Percentiles rank a stretch among this genome's conserved stretches.
These are phyloP conservation scores for Gastroboletus turbinatus DNA, from an alignment of 1,284 basidiomycete species.

Conservation along the genomic window DNA sequence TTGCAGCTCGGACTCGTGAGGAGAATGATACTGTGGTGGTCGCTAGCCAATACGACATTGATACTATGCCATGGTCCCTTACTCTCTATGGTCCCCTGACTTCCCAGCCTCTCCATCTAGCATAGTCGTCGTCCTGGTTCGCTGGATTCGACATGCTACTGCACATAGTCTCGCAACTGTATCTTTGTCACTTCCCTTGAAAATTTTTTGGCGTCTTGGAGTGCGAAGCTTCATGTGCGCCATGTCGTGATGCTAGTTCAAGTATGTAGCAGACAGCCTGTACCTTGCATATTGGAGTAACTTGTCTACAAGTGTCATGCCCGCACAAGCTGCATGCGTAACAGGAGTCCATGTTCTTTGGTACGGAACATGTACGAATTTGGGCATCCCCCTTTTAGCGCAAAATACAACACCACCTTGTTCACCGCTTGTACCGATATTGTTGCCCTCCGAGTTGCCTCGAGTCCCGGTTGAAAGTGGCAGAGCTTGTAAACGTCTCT, in stretches of 20 bases:
- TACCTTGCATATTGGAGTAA: background rate
- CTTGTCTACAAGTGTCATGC: background rate
- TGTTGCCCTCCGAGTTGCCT: slow-evolving; percentile 1
- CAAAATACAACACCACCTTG: slow-evolving; percentile 31
- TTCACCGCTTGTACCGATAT: slow-evolving; percentile 6
- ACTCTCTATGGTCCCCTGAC: background rate
- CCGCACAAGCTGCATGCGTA: background rate
- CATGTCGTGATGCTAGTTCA: background rate
- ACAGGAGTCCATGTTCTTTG: slow-evolving; percentile 9
- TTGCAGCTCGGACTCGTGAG: slow-evolving; percentile 80
- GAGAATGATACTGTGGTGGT: slow-evolving; percentile 12
- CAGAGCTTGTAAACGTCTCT: slow-evolving; percentile 5
- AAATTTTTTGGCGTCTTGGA: background rate
- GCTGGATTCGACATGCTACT: background rate
- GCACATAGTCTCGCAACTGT: background rate
- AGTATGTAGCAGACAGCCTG: background rate
- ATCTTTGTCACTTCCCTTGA: background rate
- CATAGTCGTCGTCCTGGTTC: background rate
- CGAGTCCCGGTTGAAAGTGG: background rate
- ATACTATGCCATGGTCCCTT: background rate
- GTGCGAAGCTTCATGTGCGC: slow-evolving; percentile 1
- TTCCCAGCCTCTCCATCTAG: background rate
- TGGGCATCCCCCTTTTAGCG: background rate
- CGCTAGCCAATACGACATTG: background rate
- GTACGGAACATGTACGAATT: background rate